These are phyloP conservation scores for Phytopythium vexans DNA, from an alignment of 352 stramenopile genomes.

Conservation along the genomic window DNA sequence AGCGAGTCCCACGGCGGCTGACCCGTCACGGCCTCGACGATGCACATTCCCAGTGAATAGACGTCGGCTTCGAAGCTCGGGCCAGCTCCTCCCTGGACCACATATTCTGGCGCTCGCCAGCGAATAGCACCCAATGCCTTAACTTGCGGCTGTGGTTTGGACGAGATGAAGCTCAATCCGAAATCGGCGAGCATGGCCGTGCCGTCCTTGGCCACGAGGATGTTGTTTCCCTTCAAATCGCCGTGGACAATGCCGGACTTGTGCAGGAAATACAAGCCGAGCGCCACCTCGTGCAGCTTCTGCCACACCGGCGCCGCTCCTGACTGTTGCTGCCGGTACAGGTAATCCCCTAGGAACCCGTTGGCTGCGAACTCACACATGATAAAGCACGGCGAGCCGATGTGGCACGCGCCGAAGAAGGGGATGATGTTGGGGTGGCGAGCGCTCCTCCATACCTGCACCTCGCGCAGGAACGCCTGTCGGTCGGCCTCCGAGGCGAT, in stretches of 20 bases:
- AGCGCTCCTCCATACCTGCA: conserved; percentile 86
- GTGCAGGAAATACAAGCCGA: conserved; percentile 37
- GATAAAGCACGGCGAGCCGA: conserved; percentile 12
- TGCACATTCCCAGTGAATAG: conserved; percentile 21
- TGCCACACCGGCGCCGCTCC: conserved; percentile 12
- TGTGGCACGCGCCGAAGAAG: conserved; percentile 43
- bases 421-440: conserved; percentile 83
- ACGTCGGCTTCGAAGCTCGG: conserved; percentile 7
- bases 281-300: conserved; percentile 23
- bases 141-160: conserved; percentile 2
- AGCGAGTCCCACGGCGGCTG: conserved; percentile 1
- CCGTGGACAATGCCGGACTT: conserved; percentile 25
- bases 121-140: conserved; percentile 8
- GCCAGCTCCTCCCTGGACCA: no score
- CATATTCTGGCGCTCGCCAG: conserved; percentile 8
- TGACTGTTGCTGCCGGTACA: conserved; percentile 4
- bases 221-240: conserved; percentile 66
- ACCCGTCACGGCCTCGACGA: conserved; percentile 13
- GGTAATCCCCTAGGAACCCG: conserved; percentile 20
- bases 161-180: conserved; percentile 10
- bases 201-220: conserved; percentile 21
- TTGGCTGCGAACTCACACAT: conserved; percentile 21
- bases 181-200: conserved; percentile 12
- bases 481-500: conserved; percentile 1
- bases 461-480: conserved; percentile 33